Conservation (phyloP, 2,329 filamentous ascomycete species). For the Aspergillus aculeatus region DNA sequence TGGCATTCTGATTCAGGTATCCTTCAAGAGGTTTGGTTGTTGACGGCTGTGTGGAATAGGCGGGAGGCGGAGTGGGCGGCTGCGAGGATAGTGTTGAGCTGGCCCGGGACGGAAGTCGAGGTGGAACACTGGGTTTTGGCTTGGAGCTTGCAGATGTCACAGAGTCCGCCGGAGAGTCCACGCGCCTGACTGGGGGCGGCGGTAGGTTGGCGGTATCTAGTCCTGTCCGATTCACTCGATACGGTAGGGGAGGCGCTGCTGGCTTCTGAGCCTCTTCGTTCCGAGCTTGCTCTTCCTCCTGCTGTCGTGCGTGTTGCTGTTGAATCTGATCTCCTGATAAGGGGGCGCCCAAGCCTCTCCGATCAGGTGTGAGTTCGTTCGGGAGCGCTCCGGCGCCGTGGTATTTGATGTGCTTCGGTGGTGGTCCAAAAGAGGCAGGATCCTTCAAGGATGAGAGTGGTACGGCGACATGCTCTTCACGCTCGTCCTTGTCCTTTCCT, state of each 20-base stretch:
- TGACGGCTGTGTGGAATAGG: conserved; percentile 47
- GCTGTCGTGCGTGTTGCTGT: conserved; percentile 28
- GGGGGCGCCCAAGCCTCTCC: conserved; percentile 45
- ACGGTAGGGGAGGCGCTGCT: conserved; percentile 60
- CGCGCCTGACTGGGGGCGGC: conserved; percentile 62
- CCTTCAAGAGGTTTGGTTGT: conserved; percentile 33
- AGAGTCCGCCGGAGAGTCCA: conserved; percentile 30
- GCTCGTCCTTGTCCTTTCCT: conserved; percentile 48
- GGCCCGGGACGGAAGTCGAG: conserved; percentile 69
- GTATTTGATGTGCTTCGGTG: conserved; percentile 65
- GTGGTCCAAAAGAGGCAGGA: conserved; percentile 74
- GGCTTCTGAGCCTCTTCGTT: conserved; percentile 35
- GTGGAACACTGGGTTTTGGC: conserved; percentile 59
- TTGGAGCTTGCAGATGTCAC: conserved; percentile 32
- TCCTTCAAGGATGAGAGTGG: conserved; percentile 73
- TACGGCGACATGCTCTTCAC: conserved; percentile 53
- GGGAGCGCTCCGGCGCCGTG: conserved; percentile 47
- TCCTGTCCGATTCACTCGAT: conserved; percentile 68
- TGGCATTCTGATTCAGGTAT: conserved; percentile 58
- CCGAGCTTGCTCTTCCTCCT: conserved; percentile 23
- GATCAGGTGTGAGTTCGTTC: conserved; percentile 46
- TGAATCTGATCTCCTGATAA: conserved; percentile 40
- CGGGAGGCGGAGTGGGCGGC: conserved; percentile 44
- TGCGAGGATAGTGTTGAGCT: conserved; percentile 51
- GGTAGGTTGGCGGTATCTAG: conserved; percentile 68